Base-by-base conservation (phyloP, 208 protist species). In the Leishmania lainsoni region DNA sequence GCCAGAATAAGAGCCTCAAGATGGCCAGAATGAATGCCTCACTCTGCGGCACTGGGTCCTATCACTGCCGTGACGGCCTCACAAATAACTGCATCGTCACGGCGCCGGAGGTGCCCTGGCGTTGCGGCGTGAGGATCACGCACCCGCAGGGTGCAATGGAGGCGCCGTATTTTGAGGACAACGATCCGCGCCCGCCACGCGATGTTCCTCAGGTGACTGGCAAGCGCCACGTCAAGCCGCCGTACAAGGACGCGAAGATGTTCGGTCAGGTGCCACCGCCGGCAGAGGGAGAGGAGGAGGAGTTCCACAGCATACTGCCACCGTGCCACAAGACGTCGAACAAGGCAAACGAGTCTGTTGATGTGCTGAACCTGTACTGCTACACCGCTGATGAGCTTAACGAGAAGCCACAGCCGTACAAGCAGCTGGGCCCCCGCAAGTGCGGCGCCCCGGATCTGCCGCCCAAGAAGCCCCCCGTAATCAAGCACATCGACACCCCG, bases 351-450 rank as follows among this genome's bases (percentile, higher is more conserved):
- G 81, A 90, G 84, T 95, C 91, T 4, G 76, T 89, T 39, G 86
- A 97, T 73, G 90, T 97, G 52, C 87, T 93, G 54, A 93, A 94
- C 86, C 93, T 97, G 42, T 85, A 86, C 72, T 75, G 80, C 76
- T 97, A 97, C 87, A 89, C 76, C 35, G 58, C 84, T 22, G 86
- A 93, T 69, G 85, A 95, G 77, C 90, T 97, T 0, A 86, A 90
- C 49, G 93, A 97, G 86, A 78, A 80, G 74, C 83, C 73, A 54
- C 72, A 88, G 71, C 80, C 81, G n/a, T 69, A 90, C 78, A 74
- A 80, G 68, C 81, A 92, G 52, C 79, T 76, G 74, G 91, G 92
- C 42, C 91, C 91, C 45, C 90, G 90, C 75, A 80, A 87, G 80
- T 95, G 80, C 63, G 83, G 58, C 29, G 87, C 92, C 6, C 86